Conservation (phyloP, 2,329 filamentous ascomycete genomes). For the Bertia moriformis region DNA sequence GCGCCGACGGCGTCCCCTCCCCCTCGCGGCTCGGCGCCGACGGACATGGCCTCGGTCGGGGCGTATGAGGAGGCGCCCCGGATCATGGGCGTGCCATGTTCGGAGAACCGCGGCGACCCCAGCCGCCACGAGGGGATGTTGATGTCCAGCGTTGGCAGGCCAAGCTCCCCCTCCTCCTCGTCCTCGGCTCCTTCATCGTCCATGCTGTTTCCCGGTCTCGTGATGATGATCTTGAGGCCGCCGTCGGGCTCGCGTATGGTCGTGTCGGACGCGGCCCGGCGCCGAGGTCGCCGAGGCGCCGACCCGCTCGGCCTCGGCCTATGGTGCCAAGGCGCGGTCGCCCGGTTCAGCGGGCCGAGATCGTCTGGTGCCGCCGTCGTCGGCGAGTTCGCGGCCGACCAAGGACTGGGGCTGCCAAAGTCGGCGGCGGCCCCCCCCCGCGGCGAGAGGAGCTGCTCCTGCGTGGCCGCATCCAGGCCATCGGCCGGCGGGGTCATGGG, state of each 20-base stretch:
- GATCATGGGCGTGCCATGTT: constrained; percentile 61
- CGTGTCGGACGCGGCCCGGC: constrained; percentile 56
- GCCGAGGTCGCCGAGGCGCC: constrained; percentile 21
- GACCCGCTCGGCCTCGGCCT: constrained; percentile 7
- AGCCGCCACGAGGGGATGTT: constrained; percentile 74
- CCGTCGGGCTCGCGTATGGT: constrained; percentile 55
- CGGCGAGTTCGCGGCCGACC: constrained; percentile 10
- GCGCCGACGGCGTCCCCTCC: too few species aligned
- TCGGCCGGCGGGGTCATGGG: constrained; percentile 46
- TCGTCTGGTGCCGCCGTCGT: constrained; percentile 23
- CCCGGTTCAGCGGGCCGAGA: too few species aligned
- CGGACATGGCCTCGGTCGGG: constrained; percentile 63
- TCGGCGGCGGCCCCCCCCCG: constrained; percentile 10
- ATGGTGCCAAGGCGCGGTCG: too few species aligned
- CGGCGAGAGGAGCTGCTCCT: too few species aligned
- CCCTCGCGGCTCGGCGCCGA: too few species aligned
- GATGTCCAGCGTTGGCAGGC: constrained; percentile 48
- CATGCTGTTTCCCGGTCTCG: constrained; percentile 45
- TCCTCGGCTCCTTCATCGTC: constrained; percentile 52
- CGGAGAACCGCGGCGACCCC: constrained; percentile 68
- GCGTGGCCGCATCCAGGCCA: constrained; percentile 34
- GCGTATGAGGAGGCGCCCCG: constrained; percentile 53
- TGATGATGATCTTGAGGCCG: constrained; percentile 69
- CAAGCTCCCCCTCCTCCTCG: constrained; percentile 17
- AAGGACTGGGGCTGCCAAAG: constrained; percentile 7